These are phyloP conservation scores for Ogataea trehaloabstinens DNA, from an alignment of 805 yeast species.

Conservation along the genomic window DNA sequence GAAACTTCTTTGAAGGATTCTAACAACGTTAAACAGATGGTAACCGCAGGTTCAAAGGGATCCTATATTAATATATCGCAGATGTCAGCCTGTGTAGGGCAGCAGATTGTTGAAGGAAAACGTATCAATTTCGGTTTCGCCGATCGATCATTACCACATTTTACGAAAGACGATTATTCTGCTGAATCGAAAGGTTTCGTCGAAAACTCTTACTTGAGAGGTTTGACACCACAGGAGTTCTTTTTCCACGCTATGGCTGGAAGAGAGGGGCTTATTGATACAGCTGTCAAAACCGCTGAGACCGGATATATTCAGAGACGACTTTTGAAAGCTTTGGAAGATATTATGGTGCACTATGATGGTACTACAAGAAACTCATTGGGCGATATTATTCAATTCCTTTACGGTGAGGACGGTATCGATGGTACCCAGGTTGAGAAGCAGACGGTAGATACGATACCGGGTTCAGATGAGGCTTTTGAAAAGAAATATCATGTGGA, in stretches of 20 bases:
- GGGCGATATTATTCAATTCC: conserved; percentile 93
- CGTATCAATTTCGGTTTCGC: conserved; percentile 98
- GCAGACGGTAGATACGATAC: conserved; percentile 92
- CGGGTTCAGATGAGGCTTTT: conserved; percentile 84
- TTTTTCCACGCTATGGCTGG: conserved; percentile 99
- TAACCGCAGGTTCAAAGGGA: conserved; percentile 98
- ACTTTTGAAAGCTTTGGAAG: conserved; percentile 93
- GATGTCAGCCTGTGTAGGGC: conserved; percentile 99
- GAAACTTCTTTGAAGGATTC: conserved; percentile 92
- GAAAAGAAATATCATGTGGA: conserved; percentile 85
- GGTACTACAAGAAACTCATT: conserved; percentile 97
- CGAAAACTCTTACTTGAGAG: conserved; percentile 94
- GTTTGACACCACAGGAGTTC: conserved; percentile 97
- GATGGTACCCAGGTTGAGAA: conserved; percentile 98
- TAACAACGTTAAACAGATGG: conserved; percentile 98
- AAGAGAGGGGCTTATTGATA: conserved; percentile 99
- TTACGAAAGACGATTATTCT: conserved; percentile 96
- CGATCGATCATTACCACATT: conserved; percentile 95
- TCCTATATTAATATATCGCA: conserved; percentile 98
- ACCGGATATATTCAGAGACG: conserved; percentile 99
- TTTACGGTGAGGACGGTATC: conserved; percentile 98
- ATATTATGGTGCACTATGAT: conserved; percentile 96
- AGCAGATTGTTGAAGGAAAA: conserved; percentile 99
- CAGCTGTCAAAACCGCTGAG: conserved; percentile 99
- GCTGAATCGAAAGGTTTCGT: conserved; percentile 99